Percentiles rank a stretch among this genome's conserved stretches.
These are phyloP conservation scores for Naganishia friedmannii DNA, from an alignment of 768 basidiomycete species.

Conservation along the genomic window DNA sequence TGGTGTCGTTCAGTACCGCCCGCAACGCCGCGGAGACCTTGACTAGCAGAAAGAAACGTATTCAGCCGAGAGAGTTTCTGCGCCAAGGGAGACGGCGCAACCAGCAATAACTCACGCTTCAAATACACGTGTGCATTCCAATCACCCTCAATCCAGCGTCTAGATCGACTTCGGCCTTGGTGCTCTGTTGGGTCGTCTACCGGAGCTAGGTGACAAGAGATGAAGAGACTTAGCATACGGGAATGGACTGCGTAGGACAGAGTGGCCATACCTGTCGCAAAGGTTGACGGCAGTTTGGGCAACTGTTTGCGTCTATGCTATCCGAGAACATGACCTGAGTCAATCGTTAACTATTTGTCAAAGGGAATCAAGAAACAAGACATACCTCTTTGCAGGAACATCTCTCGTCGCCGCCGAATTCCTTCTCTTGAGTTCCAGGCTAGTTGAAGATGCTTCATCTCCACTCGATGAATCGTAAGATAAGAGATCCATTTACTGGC, in stretches of 20 bases:
- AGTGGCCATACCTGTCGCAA: neutral
- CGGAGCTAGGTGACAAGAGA: slow-evolving; percentile 54
- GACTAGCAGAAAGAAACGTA: slow-evolving; percentile 47
- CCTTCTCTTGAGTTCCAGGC: neutral
- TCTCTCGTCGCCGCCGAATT: neutral
- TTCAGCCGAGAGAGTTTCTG: neutral
- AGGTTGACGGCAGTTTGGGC: slow-evolving; percentile 3
- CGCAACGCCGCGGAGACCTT: slow-evolving; percentile 54
- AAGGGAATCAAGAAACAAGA: neutral
- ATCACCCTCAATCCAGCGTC: slow-evolving; percentile 82
- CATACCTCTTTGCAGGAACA: neutral
- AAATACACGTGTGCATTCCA: slow-evolving; percentile 77
- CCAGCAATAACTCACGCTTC: slow-evolving; percentile 54
- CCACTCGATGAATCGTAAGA: neutral
- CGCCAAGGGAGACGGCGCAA: too few relatives aligned
- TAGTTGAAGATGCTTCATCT: neutral
- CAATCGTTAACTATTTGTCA: neutral
- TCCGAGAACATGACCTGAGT: neutral
- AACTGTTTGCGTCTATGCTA: slow-evolving; percentile 15
- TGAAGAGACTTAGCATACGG: neutral
- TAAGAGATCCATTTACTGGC: neutral
- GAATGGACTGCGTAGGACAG: neutral
- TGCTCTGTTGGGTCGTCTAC: slow-evolving; percentile 73
- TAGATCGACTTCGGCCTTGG: slow-evolving; percentile 73
- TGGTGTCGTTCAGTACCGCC: slow-evolving; percentile 56